phyloP scores from a whole-genome alignment of 2,329 filamentous ascomycete species.

The Scopulariopsis brevicaulis region DNA sequence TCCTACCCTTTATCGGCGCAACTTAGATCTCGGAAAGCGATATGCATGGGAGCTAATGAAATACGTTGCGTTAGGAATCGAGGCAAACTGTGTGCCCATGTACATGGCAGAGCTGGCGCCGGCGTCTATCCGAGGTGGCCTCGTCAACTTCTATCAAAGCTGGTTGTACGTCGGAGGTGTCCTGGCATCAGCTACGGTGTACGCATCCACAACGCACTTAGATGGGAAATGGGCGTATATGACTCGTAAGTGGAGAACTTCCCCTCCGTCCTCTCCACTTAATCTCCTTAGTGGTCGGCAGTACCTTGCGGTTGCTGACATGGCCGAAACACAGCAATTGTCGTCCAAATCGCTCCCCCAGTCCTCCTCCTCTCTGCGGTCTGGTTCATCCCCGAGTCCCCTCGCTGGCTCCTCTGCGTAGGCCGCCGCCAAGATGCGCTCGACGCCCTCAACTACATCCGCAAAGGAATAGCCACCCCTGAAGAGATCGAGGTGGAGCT shows the following conservation, averaged over 20 bases:
- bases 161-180: constrained; percentile 6
- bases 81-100: constrained; percentile 8
- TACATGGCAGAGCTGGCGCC: constrained; percentile 10
- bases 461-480: constrained; percentile 2
- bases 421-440: constrained; percentile 8
- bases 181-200: constrained; percentile 3
- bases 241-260: not conserved
- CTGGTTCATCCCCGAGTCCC: constrained; percentile 9
- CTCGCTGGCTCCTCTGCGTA: constrained; percentile 8
- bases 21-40: not conserved
- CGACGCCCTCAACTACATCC: constrained; percentile 5
- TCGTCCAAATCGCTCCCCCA: not conserved
- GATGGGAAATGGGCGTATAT: not conserved
- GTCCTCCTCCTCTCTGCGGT: not conserved
- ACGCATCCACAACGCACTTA: not conserved
- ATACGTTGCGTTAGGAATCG: not conserved
- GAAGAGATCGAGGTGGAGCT: constrained; percentile 5
- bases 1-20: no score
- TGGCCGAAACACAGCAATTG: constrained; percentile 3
- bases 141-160: constrained; percentile 8
- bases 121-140: constrained; percentile 6
- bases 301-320: no score
- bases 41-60: not conserved
- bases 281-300: not conserved
- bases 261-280: not conserved